Base-by-base conservation (phyloP, 2,329 filamentous ascomycete species). In the Bipolaris victoriae region DNA sequence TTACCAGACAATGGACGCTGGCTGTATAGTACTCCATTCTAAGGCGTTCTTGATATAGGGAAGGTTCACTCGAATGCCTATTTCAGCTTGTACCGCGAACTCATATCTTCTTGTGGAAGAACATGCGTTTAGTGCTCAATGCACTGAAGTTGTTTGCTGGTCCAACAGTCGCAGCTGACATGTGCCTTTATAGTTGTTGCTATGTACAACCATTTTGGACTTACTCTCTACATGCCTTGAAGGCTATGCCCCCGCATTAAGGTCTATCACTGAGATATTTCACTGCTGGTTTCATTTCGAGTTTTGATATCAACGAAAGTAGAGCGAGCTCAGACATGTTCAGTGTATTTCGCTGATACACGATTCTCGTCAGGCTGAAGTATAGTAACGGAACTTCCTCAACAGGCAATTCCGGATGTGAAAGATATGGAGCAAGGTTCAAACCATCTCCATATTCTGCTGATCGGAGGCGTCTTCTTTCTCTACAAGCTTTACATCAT, bases 161-260 rank as follows among this genome's bases (percentile, higher is more conserved):
- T 31, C 39, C 7, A 44, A n/a, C 11, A 74, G 78, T 3, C 79
- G 77, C 7, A 74, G 76, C 59, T 43, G 43, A 15, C 44, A 46
- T 44, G 39, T 29, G 37, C 20, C 33, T 51, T 51, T 13, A 51
- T 51, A 29, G 24, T 44, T 39, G 39, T 39, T 36, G 39, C 39
- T 4, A 44, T 44, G 7, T 83, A 79, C 71, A 82, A 80, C 47
- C 81, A 80, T 58, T 65, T 81, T 7, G 81, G 81, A 1, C 62
- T 83, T 15, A 80, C 80, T n/a, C 73, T 81, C 20, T 71, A 79
- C 44, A 81, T 82, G 77, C 80, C 81, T 1, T 79, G 82, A 72
- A 80, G 80, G 35, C 66, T 83, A 13, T 80, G 80, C 1, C 70
- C 83, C n/a, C 81, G 83, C 58, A 81, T 81, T 57, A 80, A 82